Evolutionary conservation across 495 filamentous ascomycete genomes (phyloP), one percentile per base, ranked within the genome.

Genomic region (Annulohypoxylon bovei): DNA sequence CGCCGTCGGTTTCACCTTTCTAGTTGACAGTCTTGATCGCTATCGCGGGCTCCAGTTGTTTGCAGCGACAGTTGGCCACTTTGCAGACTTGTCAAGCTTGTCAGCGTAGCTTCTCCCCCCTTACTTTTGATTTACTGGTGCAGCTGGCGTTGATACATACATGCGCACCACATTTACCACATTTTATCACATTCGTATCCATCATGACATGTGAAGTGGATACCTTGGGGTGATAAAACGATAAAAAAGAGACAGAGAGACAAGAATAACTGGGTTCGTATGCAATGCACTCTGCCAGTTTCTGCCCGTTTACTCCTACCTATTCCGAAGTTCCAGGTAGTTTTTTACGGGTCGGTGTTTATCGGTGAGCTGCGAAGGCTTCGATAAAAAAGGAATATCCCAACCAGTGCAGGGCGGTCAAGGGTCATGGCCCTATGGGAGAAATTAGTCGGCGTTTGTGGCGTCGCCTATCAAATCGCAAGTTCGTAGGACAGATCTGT

Each of bases 181-280:
- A 14, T 14, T 40, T 40, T n/a, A n/a, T 40, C 50, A 32, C 30
- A 40, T 18, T 32, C 30, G 35, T 59, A 59, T 53, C 64, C 65
- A 72, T 68, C 52, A 73, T 72, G 65, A 70, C 70, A 70, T 70
- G 70, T 73, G 70, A 73, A 62, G 70, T 73, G 70, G 70, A 54
- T 66, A 50, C 44, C 11, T 20, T 4, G 44, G 35, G 9, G 58
- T 60, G 53, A 67, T 60, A 68, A 65, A n/a, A 14, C 3, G 47
- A 16, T 52, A 52, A 52, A 52, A 27, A 52, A 53, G 20, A 16
- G 23, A 27, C 23, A 53, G 33, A 53, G 20, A 20, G 27, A 33
- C 14, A 52, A 44, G 28, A 65, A 70, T 47, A 44, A 67, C 59
- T 42, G 53, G 69, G 53, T 59, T 67, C 46, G 20, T 8, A 50